Percentiles rank a stretch among this genome's conserved stretches.
These are phyloP conservation scores for Globisporangium recalcitrans DNA, from an alignment of 352 stramenopile species.

Conservation along the genomic window DNA sequence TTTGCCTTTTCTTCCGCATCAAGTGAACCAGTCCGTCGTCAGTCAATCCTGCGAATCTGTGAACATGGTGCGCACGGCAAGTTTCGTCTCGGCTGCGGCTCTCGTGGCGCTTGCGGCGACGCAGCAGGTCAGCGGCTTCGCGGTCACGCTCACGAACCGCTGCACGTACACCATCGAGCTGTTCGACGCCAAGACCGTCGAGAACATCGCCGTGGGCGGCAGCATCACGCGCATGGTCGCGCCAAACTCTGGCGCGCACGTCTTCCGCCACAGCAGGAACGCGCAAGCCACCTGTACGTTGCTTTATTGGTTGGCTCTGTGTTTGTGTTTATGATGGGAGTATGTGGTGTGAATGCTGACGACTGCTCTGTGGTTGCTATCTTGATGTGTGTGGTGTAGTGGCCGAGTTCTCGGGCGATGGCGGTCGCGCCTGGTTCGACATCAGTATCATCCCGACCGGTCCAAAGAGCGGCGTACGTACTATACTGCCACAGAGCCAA, in stretches of 20 bases:
- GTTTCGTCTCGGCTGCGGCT: slow-evolving; percentile 16
- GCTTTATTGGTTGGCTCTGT: neutral
- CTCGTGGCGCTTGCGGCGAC: slow-evolving; percentile 22
- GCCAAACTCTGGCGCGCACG: slow-evolving; percentile 26
- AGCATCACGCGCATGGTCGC: slow-evolving; percentile 32
- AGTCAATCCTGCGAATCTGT: too few relatives aligned
- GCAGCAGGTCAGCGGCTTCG: slow-evolving; percentile 26
- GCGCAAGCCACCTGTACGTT: slow-evolving; percentile 47
- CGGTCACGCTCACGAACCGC: slow-evolving; percentile 45
- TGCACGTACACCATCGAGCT: slow-evolving; percentile 40
- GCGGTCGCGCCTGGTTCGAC: slow-evolving; percentile 54
- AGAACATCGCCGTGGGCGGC: slow-evolving; percentile 27
- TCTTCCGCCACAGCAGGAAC: slow-evolving; percentile 43
- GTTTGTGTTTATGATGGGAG: neutral
- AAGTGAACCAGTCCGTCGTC: neutral
- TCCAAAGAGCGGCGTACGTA: slow-evolving; percentile 27
- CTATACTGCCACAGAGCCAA: neutral
- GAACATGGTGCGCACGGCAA: neutral
- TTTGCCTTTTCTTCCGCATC: neutral
- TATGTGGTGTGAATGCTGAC: slow-evolving; percentile 7
- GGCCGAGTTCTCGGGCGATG: slow-evolving; percentile 62
- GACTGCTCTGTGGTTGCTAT: neutral
- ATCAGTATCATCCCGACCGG: slow-evolving; percentile 78
- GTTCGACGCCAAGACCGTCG: slow-evolving; percentile 37
- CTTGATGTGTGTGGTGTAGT: slow-evolving; percentile 20